Evolutionary conservation across 768 basidiomycete genomes (phyloP).

Genomic region (Podaxis sp.): DNA sequence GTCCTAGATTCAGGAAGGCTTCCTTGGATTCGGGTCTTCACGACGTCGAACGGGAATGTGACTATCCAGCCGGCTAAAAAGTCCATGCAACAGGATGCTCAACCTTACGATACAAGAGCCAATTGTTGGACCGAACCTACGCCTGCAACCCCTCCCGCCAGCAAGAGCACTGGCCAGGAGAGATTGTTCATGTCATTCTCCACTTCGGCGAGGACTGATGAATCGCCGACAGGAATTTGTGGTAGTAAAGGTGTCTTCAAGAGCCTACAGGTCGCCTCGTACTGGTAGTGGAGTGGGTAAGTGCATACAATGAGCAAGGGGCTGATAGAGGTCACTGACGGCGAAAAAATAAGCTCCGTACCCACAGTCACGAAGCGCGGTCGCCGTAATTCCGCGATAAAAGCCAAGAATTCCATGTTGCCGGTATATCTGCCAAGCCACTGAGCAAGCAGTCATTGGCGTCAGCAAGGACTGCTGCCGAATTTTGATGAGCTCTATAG

Average conservation of each 20-base stretch:
- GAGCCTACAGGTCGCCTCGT: conserved; percentile 61
- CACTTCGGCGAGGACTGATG: conserved; percentile 38
- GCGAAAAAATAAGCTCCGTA: conserved; percentile 86
- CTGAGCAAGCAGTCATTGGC: conserved; percentile 44
- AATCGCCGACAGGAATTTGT: conserved; percentile 18
- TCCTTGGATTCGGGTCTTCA: conserved; percentile 88
- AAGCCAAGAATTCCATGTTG: conserved; percentile 61
- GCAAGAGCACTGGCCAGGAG: conserved; percentile 57
- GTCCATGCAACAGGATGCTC: background rate
- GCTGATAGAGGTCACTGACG: conserved; percentile 36
- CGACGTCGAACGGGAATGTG: conserved; percentile 87
- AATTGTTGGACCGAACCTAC: conserved; percentile 34
- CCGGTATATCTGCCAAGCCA: conserved; percentile 56
- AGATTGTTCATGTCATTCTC: conserved; percentile 34
- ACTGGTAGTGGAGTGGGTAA: conserved; percentile 31
- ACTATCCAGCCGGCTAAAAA: conserved; percentile 63
- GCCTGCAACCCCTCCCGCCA: conserved; percentile 78
- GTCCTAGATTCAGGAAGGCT: conserved; percentile 18
- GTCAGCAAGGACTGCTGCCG: conserved; percentile 63
- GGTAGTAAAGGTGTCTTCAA: conserved; percentile 29
- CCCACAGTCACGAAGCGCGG: conserved; percentile 73
- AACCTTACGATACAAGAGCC: background rate
- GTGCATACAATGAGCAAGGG: background rate
- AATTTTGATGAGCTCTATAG: conserved; percentile 88
- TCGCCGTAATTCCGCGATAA: conserved; percentile 75